Conservation (phyloP, 2,329 filamentous ascomycete genomes). For the Chlorencoelia australis region DNA sequence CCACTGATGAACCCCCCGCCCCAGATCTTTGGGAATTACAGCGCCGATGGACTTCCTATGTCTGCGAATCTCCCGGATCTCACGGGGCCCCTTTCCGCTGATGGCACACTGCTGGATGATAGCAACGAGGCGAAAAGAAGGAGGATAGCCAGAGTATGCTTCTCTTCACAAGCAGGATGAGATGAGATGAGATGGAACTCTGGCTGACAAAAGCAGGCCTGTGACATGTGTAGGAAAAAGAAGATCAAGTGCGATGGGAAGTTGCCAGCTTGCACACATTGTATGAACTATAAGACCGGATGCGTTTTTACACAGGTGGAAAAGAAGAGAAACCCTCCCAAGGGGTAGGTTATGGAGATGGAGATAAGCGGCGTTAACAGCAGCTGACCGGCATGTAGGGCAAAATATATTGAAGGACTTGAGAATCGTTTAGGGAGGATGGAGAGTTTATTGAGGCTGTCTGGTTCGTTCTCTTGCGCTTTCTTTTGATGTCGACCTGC, state of each 20-base stretch:
- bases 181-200: not conserved
- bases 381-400: conserved; percentile 40
- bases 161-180: not conserved
- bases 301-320: conserved; percentile 97
- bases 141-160: conserved; percentile 51
- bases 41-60: conserved; percentile 48
- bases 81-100: conserved; percentile 50
- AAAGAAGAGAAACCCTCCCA: conserved; percentile 95
- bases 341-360: conserved; percentile 55
- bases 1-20: conserved; percentile 57
- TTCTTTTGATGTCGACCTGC: conserved; percentile 12
- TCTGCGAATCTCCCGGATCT: conserved; percentile 46
- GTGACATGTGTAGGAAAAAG: conserved; percentile 77
- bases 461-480: conserved; percentile 40
- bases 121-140: conserved; percentile 64
- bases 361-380: not conserved
- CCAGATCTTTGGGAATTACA: conserved; percentile 58
- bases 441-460: conserved; percentile 82
- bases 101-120: conserved; percentile 48
- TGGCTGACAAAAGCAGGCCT: conserved; percentile 36
- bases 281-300: conserved; percentile 95
- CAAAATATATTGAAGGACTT: conserved; percentile 94
- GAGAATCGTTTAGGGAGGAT: conserved; percentile 93
- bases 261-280: conserved; percentile 89
- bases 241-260: conserved; percentile 98